Evolutionary conservation across 345 rosid species (phyloP).

Genomic region (Pugionium cornutum): DNA sequence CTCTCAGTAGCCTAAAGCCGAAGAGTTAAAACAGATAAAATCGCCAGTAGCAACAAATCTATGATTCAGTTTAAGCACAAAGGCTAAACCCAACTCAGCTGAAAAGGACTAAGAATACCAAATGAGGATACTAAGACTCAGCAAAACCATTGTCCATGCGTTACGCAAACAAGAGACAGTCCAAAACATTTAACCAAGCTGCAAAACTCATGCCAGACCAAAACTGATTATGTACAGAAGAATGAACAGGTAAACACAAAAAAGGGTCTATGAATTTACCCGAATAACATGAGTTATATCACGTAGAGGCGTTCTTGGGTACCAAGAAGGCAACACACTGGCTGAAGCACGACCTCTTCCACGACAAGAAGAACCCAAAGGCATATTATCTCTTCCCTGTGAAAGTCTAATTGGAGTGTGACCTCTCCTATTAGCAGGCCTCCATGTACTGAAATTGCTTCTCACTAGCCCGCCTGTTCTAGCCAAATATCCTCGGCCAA

Average conservation of each 20-base stretch:
- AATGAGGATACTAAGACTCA: constrained; percentile 1
- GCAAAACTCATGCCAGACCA: constrained; percentile 10
- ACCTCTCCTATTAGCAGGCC: constrained; percentile 38
- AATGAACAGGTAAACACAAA: background rate
- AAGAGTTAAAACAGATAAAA: background rate
- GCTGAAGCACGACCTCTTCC: constrained; percentile 43
- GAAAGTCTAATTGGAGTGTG: constrained; percentile 36
- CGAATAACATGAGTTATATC: constrained; percentile 61
- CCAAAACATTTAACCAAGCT: too few relatives aligned
- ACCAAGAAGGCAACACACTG: constrained; percentile 70
- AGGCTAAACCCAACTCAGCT: background rate
- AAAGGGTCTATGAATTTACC: constrained; percentile 42
- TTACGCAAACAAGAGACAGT: background rate
- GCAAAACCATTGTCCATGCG: constrained; percentile 7
- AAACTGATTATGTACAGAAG: constrained; percentile 1
- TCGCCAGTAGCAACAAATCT: background rate
- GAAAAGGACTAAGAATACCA: background rate
- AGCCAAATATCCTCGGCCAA: constrained; percentile 24
- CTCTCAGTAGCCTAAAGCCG: constrained; percentile 68
- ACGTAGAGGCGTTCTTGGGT: constrained; percentile 79
- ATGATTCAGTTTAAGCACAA: too few relatives aligned
- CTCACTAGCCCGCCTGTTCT: constrained; percentile 36
- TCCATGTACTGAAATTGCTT: constrained; percentile 41
- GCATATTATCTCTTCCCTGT: constrained; percentile 50
- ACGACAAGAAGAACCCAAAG: constrained; percentile 36